These are phyloP conservation scores for Phytopythium vexans DNA, from an alignment of 352 stramenopile species.

Conservation along the genomic window DNA sequence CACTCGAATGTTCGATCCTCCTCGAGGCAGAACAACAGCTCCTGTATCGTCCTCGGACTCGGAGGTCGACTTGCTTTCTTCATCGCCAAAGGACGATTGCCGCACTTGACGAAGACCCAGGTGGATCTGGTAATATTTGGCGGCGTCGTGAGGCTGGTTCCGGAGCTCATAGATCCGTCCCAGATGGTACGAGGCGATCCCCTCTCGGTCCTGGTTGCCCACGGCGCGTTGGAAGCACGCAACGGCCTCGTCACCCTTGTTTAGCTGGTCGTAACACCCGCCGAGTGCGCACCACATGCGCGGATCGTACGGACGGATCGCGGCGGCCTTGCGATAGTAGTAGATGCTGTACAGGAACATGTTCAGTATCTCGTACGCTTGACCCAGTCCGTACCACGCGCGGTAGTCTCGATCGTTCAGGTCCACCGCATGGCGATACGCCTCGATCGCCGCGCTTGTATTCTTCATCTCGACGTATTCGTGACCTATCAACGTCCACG, in stretches of 20 bases:
- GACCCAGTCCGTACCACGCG: conserved; percentile 98
- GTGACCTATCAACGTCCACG: conserved; percentile 98
- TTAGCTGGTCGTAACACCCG: conserved; percentile 76
- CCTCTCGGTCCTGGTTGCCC: conserved; percentile 71
- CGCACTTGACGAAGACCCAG: conserved; percentile 38
- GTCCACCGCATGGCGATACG: conserved; percentile 92
- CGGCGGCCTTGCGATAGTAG: conserved; percentile 97
- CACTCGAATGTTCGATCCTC: conserved; percentile 39
- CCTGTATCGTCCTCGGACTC: conserved; percentile 13
- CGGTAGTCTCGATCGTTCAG: conserved; percentile 95
- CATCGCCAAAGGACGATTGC: neutral
- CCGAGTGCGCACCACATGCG: conserved; percentile 98
- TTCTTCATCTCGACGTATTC: conserved; percentile 99
- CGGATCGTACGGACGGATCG: conserved; percentile 95
- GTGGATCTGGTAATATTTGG: conserved; percentile 74
- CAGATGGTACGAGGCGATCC: conserved; percentile 69
- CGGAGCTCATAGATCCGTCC: conserved; percentile 51
- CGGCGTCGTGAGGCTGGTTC: conserved; percentile 50
- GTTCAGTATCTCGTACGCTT: conserved; percentile 98
- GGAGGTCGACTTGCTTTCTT: neutral
- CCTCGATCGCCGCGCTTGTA: conserved; percentile 95
- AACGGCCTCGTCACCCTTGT: conserved; percentile 64
- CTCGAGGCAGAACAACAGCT: conserved; percentile 23
- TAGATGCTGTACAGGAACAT: conserved; percentile 98
- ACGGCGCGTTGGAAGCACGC: conserved; percentile 75